Percentiles rank a stretch among this genome's conserved stretches.
Evolutionary conservation across 495 filamentous ascomycete species (phyloP).

Genomic region (Tuber umbilicatum): DNA sequence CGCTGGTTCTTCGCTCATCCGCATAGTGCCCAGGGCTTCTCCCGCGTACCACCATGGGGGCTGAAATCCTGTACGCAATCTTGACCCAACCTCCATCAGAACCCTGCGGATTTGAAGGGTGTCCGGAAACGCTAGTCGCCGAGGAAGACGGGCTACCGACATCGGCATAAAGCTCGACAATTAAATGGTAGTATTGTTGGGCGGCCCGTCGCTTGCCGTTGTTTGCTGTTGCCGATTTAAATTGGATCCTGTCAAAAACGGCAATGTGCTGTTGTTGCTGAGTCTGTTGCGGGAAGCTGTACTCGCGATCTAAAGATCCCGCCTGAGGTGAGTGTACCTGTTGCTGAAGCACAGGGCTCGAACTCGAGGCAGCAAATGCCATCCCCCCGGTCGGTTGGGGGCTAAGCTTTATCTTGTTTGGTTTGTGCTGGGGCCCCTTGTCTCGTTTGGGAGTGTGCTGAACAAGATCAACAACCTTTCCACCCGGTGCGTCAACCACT

Average conservation of each 20-base stretch:
- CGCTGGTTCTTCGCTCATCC: conserved; percentile 64
- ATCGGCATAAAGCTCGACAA: conserved; percentile 83
- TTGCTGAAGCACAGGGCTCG: conserved; percentile 35
- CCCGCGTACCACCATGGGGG: conserved; percentile 87
- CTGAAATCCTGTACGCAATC: conserved; percentile 70
- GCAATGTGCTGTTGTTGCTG: conserved; percentile 46
- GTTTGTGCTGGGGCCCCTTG: conserved; percentile 76
- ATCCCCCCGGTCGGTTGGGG: conserved; percentile 51
- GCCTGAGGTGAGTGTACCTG: conserved; percentile 33
- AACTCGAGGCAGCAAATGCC: conserved; percentile 29
- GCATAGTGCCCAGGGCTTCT: conserved; percentile 91
- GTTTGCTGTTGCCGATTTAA: conserved; percentile 93
- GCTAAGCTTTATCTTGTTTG: conserved; percentile 62
- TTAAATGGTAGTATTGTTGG: conserved; percentile 88
- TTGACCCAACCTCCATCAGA: conserved; percentile 58
- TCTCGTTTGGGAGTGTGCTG: conserved; percentile 95
- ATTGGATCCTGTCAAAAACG: conserved; percentile 90
- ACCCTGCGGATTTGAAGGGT: conserved; percentile 43
- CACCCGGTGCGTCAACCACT: conserved; percentile 69
- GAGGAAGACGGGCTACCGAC: conserved; percentile 47
- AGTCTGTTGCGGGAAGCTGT: conserved; percentile 34
- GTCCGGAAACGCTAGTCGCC: conserved; percentile 25
- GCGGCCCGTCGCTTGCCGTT: conserved; percentile 88
- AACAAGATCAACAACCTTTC: conserved; percentile 76
- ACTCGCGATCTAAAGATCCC: conserved; percentile 36